A percentile compares a stretch with the other conserved stretches of the same genome.
phyloP scores from a whole-genome alignment of 352 stramenopile genomes.

The Pythium dissotocum region DNA sequence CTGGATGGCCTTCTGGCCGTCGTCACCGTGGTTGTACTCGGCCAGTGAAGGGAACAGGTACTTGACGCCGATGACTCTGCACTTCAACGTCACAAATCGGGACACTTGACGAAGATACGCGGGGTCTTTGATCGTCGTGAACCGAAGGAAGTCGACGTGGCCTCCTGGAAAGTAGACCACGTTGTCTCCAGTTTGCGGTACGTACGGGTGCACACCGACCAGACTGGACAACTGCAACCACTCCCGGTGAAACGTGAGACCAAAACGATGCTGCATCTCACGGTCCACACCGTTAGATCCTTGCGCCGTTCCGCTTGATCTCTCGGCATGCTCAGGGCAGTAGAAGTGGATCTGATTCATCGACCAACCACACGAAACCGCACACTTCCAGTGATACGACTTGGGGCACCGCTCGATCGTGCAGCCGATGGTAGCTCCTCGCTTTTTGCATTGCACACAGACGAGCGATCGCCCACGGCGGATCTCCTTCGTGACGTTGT shows the following conservation, averaged over 20 bases:
- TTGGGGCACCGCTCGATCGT: constrained; percentile 58
- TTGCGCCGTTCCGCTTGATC: constrained; percentile 2
- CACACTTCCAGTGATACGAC: constrained; percentile 87
- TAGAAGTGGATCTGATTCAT: constrained; percentile 85
- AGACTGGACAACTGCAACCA: constrained; percentile 70
- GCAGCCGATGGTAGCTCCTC: constrained; percentile 79
- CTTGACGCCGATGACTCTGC: constrained; percentile 68
- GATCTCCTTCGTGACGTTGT: constrained; percentile 84
- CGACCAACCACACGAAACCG: constrained; percentile 65
- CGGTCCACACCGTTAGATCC: constrained; percentile 1
- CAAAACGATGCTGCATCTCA: constrained; percentile 47
- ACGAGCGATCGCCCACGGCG: constrained; percentile 66
- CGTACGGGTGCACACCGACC: constrained; percentile 59
- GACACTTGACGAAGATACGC: constrained; percentile 54
- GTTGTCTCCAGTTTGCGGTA: constrained; percentile 81
- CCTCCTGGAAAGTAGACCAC: constrained; percentile 83
- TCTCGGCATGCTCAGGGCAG: constrained; percentile 57
- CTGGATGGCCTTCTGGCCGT: constrained; percentile 29
- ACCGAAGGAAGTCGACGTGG: constrained; percentile 50
- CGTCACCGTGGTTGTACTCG: constrained; percentile 33
- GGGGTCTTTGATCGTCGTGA: constrained; percentile 39
- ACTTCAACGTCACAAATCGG: constrained; percentile 73
- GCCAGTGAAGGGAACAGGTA: constrained; percentile 71
- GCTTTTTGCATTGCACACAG: constrained; percentile 69
- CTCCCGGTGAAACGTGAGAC: constrained; percentile 70